Conservation (phyloP, 768 basidiomycete species). For the Lactifluus pinguis region DNA sequence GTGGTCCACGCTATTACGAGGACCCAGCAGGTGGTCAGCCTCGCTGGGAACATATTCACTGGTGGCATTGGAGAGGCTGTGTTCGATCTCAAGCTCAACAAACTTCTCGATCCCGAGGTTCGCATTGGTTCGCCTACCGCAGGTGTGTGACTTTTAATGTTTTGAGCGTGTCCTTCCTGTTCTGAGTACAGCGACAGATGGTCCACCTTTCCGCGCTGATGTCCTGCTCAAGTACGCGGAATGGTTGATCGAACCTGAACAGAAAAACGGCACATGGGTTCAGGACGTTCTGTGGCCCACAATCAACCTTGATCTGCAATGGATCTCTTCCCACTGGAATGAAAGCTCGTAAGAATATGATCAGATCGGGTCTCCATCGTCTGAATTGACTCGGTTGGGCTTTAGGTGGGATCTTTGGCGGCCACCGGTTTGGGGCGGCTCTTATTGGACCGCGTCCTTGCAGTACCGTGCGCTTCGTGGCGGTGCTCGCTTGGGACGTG, state of each 20-base stretch:
- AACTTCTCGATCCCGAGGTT: background rate
- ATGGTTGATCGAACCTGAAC: constrained; percentile 9
- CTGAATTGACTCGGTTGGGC: background rate
- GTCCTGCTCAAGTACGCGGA: constrained; percentile 12
- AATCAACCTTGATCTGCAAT: constrained; percentile 17
- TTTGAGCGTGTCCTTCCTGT: background rate
- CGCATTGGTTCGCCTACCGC: constrained; percentile 14
- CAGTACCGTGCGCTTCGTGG: constrained; percentile 16
- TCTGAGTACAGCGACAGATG: constrained; percentile 2
- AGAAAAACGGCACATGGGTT: constrained; percentile 12
- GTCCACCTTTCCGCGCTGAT: constrained; percentile 6
- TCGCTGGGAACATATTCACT: constrained; percentile 14
- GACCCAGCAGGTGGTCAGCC: constrained; percentile 8
- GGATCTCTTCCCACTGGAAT: constrained; percentile 13
- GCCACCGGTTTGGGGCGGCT: constrained; percentile 14
- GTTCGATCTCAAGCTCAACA: constrained; percentile 4
- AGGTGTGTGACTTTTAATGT: background rate
- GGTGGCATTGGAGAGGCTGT: constrained; percentile 12
- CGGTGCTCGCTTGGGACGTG: constrained; percentile 13
- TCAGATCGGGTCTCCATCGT: background rate
- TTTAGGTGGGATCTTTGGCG: constrained; percentile 14
- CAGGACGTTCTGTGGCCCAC: constrained; percentile 8
- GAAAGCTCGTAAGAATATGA: constrained; percentile 2
- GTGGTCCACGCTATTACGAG: constrained; percentile 9
- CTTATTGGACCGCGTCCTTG: constrained; percentile 16